Evolutionary conservation across 208 protist genomes (phyloP).

Genomic region (Trypanosoma mega): DNA sequence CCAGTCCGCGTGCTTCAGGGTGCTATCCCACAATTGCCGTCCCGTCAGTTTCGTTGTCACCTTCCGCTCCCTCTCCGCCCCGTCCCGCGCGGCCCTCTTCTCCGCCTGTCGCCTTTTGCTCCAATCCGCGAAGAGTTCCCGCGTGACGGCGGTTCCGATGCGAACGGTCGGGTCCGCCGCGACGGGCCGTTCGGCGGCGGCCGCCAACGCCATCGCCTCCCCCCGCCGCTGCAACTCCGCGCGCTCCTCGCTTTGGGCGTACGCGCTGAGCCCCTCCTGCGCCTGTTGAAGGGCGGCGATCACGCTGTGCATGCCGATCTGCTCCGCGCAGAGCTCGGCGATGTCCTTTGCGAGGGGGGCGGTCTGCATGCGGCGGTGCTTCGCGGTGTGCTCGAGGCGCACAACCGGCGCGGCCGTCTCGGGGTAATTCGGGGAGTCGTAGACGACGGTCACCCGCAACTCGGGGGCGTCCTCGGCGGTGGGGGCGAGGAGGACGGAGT

Average conservation of each 20-base stretch:
- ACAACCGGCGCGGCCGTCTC: slow-evolving; percentile 55
- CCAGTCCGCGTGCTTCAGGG: slow-evolving; percentile 76
- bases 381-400: slow-evolving; percentile 62
- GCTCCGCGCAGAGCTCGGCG: slow-evolving; percentile 53
- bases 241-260: slow-evolving; percentile 67
- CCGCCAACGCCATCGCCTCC: slow-evolving; percentile 52
- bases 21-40: slow-evolving; percentile 83
- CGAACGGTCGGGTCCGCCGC: slow-evolving; percentile 72
- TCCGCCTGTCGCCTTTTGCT: slow-evolving; percentile 56
- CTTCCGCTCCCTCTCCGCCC: slow-evolving; percentile 43
- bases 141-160: slow-evolving; percentile 77
- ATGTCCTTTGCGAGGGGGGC: slow-evolving; percentile 59
- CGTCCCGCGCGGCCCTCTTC: slow-evolving; percentile 33
- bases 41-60: slow-evolving; percentile 78
- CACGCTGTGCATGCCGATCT: slow-evolving; percentile 74
- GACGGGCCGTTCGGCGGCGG: slow-evolving; percentile 24
- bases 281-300: slow-evolving; percentile 70
- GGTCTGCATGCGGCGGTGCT: slow-evolving; percentile 65
- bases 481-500: slow-evolving; percentile 66
- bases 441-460: slow-evolving; percentile 76
- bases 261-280: slow-evolving; percentile 65
- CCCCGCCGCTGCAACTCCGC: slow-evolving; percentile 65
- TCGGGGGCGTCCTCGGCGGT: slow-evolving; percentile 66
- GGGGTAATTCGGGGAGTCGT: slow-evolving; percentile 71
- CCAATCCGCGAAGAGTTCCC: slow-evolving; percentile 83